Base-by-base conservation (phyloP, 345 rosid species). In the Ceriops zippeliana region DNA sequence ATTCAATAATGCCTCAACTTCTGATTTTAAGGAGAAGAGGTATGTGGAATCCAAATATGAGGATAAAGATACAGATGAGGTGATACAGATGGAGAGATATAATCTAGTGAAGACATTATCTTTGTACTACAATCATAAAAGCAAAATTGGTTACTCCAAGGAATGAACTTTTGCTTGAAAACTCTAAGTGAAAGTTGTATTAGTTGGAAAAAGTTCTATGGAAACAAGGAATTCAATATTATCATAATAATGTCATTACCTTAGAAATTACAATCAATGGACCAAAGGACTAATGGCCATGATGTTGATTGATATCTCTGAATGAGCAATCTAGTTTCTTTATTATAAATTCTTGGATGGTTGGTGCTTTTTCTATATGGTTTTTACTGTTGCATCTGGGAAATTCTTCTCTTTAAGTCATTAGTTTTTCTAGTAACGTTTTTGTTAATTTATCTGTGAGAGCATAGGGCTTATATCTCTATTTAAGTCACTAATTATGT, bases 1-100 rank as follows among this genome's bases (percentile, higher is more conserved):
- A 21, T 63, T 66, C 42, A 42, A 46, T 56, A 24, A 30, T 22
- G 38, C 75, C 46, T 70, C 62, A 47, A 42, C 42, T 42, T 71
- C 19, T 42, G 62, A 63, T 42, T 63, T 26, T 42, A 56, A 63
- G 34, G 61, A 47, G 1, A 35, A 35, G 7, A 9, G 42, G 42
- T 35, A 35, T 35, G 7, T 9, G 7, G 42, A 35, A 1, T 35
- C 42, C 8, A 9, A 35, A 35, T 35, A 35, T 35, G 42, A 35
- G 8, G 10, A 35, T 35, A 9, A 35, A 35, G 10, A 5, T 35
- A 35, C 1, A 9, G 26, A 35, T 7, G 42, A 11, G 42, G 7
- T 34, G 37, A 32, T 32, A 7, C 1, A 9, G 26, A 35, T 7
- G 11, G 11, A 11, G 42, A 6, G 42, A 35, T 35, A 35, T 35